A percentile compares a stretch with the other conserved stretches of the same genome.
phyloP scores from a whole-genome alignment of 2,329 filamentous ascomycete genomes.

The Exserohilum turcica region DNA sequence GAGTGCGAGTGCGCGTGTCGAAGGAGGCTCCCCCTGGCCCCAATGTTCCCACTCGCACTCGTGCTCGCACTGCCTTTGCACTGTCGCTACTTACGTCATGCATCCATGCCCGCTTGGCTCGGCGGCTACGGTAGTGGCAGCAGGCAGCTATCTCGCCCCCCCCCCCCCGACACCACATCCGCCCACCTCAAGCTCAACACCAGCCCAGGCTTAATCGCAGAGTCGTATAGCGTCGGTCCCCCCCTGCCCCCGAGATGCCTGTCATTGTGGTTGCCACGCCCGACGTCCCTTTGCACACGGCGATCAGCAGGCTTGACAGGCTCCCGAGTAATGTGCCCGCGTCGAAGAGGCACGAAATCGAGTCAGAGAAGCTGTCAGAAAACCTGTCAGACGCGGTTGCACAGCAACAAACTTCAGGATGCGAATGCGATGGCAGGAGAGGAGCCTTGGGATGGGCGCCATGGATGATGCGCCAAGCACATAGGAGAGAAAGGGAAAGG shows the following conservation, averaged over 20 bases:
- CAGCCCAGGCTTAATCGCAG: neutral
- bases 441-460: neutral
- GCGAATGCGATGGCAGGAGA: neutral
- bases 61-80: no score
- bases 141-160: slow-evolving; percentile 1
- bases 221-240: neutral
- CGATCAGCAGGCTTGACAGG: neutral
- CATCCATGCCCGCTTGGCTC: slow-evolving; percentile 6
- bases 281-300: neutral
- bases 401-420: neutral
- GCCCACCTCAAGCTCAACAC: slow-evolving; percentile 4
- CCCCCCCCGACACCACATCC: slow-evolving; percentile 1
- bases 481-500: no score
- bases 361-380: no score
- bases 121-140: no score
- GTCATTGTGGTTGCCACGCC: neutral
- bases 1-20: no score
- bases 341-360: neutral
- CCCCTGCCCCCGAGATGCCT: neutral
- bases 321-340: neutral
- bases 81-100: slow-evolving; percentile 12
- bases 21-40: neutral
- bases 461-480: neutral
- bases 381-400: neutral
- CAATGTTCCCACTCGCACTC: no score